Evolutionary conservation across 2,329 filamentous ascomycete genomes (phyloP).

Genomic region (Phoma sp.): DNA sequence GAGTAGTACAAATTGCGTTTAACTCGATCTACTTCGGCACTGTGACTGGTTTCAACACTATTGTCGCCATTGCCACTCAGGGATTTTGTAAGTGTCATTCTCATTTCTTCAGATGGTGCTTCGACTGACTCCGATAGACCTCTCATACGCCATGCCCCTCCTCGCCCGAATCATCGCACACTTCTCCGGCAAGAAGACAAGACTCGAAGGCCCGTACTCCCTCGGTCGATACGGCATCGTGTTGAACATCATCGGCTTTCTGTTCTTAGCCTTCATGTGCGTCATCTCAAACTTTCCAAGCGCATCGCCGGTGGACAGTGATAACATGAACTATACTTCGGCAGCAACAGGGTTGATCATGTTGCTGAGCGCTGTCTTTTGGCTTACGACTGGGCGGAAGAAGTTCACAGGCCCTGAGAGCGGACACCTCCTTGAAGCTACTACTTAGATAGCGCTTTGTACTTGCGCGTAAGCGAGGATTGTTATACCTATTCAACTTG

Average conservation of each 20-base stretch:
- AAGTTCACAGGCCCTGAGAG: conserved; percentile 59
- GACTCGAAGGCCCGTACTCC: conserved; percentile 55
- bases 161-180: conserved; percentile 59
- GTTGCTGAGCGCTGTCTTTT: conserved; percentile 59
- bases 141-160: conserved; percentile 65
- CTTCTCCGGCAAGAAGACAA: conserved; percentile 52
- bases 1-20: conserved; percentile 60
- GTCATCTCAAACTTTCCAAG: conserved; percentile 66
- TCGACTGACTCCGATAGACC: conserved; percentile 45
- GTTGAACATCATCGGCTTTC: conserved; percentile 59
- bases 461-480: too few relatives aligned
- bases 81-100: conserved; percentile 58
- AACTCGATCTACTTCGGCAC: conserved; percentile 65
- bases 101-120: background rate
- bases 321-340: conserved; percentile 67
- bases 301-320: conserved; percentile 57
- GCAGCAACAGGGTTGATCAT: conserved; percentile 64
- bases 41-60: conserved; percentile 62
- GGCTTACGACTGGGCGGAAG: conserved; percentile 60
- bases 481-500: too few relatives aligned
- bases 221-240: conserved; percentile 55
- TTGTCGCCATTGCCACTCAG: conserved; percentile 64
- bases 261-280: conserved; percentile 62
- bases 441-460: too few relatives aligned
- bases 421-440: conserved; percentile 22